Evolutionary conservation across 73 alveolate species (phyloP), one percentile per base, ranked within the genome.

Genomic region (Paramecium pentaurelia): DNA sequence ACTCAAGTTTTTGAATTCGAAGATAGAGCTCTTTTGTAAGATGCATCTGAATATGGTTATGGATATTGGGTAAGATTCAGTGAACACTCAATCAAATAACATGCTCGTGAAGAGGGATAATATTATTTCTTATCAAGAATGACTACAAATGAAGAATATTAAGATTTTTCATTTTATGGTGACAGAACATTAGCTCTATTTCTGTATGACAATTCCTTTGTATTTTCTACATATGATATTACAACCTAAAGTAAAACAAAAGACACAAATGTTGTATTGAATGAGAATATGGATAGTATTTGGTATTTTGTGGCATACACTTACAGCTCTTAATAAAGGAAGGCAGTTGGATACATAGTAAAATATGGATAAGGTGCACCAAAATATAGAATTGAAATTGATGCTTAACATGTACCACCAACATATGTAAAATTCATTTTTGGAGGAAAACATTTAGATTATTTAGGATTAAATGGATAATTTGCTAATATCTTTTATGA

Each of bases 401-500:
- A 34, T 4, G 91, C 91, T 47, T 32, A 28, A 6, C 91, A 80
- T 80, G 91, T 40, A 25, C 91, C 91, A 80, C 91, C 91, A 4
- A 20, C 58, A 2, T 80, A 80, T 49, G 34, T 80, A 12, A 44
- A 80, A 80, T 80, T 80, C 16, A 80, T 80, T n/a, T 25, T 80
- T 28, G 91, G 91, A 44, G 91, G 91, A 44, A 44, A 80, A 38
- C 91, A 80, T 45, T 9, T 42, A 27, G 64, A 80, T 25, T 80
- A 80, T 80, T 25, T 25, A 8, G 91, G 91, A 27, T 25, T 80
- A 27, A 47, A 80, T 80, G 91, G 91, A 27, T 49, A 80, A 18
- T 80, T 80, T 80, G 91, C 91, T 3, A 80, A 80, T 27, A 40
- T 80, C 9, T 80, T 45, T 80, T 42, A 44, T 80, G 91, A 80